phyloP scores from a whole-genome alignment of 768 basidiomycete genomes.

The Hygrophorus pudorinus region DNA sequence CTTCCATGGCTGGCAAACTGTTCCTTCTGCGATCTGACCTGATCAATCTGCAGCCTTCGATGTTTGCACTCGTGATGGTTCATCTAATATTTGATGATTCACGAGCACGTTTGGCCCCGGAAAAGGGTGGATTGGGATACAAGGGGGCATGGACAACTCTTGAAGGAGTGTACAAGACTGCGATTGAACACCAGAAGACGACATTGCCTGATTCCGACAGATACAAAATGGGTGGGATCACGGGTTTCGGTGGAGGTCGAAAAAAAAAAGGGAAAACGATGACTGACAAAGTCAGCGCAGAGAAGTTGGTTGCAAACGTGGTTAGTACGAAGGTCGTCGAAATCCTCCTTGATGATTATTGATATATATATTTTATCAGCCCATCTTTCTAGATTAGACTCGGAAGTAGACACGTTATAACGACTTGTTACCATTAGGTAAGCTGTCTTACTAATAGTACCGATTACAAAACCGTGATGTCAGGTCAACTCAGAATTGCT shows the following conservation, averaged over 20 bases:
- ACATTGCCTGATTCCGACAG: too few relatives aligned
- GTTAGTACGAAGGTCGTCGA: too few relatives aligned
- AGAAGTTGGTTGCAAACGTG: background rate
- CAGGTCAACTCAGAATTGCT: too few relatives aligned
- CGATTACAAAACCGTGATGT: too few relatives aligned
- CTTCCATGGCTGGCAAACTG: slow-evolving; percentile 24
- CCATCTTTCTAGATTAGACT: too few relatives aligned
- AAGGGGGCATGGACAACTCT: slow-evolving; percentile 46
- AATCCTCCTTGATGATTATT: too few relatives aligned
- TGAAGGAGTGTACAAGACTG: slow-evolving; percentile 48
- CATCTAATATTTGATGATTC: slow-evolving; percentile 60
- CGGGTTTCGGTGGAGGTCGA: slow-evolving; percentile 44
- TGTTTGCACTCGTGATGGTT: slow-evolving; percentile 41
- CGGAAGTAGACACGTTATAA: too few relatives aligned
- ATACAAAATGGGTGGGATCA: too few relatives aligned
- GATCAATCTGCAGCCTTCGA: slow-evolving; percentile 47
- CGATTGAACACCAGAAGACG: slow-evolving; percentile 32
- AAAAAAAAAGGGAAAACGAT: slow-evolving; percentile 58
- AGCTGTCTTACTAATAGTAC: too few relatives aligned
- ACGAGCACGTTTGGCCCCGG: slow-evolving; percentile 44
- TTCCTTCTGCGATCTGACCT: slow-evolving; percentile 43
- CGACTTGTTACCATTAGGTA: too few relatives aligned
- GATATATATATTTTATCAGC: too few relatives aligned
- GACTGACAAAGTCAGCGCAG: slow-evolving; percentile 17
- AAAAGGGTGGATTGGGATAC: slow-evolving; percentile 57